These are phyloP conservation scores for Penicillium waksmanii DNA, from an alignment of 495 filamentous ascomycete species.

Conservation along the genomic window DNA sequence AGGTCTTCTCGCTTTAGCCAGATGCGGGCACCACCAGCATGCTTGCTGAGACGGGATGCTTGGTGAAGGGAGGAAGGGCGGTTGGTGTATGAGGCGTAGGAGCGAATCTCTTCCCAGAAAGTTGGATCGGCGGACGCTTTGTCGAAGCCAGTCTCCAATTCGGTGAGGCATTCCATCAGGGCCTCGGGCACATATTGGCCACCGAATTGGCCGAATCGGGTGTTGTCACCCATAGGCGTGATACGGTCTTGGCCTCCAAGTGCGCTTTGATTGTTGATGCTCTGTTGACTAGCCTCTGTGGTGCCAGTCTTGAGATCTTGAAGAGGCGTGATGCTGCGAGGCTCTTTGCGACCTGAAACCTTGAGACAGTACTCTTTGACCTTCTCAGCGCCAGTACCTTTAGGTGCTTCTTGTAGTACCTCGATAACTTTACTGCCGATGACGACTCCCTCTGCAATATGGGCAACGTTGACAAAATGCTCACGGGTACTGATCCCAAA, in stretches of 20 bases:
- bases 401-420: constrained; percentile 61
- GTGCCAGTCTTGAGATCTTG: neutral
- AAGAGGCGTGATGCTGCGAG: constrained; percentile 1
- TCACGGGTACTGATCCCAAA: constrained; percentile 87
- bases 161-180: constrained; percentile 8
- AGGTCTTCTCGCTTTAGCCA: constrained; percentile 95
- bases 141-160: constrained; percentile 13
- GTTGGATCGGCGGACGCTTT: constrained; percentile 6
- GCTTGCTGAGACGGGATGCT: constrained; percentile 81
- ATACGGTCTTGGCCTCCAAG: neutral
- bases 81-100: constrained; percentile 10
- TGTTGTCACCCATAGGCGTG: neutral
- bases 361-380: constrained; percentile 14
- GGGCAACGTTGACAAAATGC: constrained; percentile 68
- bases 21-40: constrained; percentile 88
- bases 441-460: constrained; percentile 83
- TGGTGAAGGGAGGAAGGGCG: constrained; percentile 45
- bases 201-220: constrained; percentile 12
- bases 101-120: constrained; percentile 18
- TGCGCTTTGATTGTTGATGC: neutral
- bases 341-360: constrained; percentile 6
- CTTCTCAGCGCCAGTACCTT: constrained; percentile 45
- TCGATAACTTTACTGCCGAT: constrained; percentile 85
- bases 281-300: neutral
- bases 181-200: constrained; percentile 18